Evolutionary conservation across 2,329 filamentous ascomycete species (phyloP).

Genomic region (Diaporthe helianthi): DNA sequence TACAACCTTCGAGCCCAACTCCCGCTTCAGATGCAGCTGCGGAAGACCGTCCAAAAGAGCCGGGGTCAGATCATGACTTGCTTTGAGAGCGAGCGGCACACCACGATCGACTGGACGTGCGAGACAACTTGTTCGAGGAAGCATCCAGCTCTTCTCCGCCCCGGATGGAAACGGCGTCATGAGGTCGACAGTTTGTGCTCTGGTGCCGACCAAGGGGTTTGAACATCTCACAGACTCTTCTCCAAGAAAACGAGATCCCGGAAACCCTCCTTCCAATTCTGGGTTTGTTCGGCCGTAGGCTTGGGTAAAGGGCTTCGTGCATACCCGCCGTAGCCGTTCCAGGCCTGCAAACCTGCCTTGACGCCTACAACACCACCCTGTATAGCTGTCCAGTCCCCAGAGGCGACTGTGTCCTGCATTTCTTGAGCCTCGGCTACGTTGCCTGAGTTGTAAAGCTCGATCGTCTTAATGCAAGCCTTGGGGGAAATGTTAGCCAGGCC

Average conservation of each 20-base stretch:
- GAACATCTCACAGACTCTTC: constrained; percentile 50
- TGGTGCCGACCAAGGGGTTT: not conserved
- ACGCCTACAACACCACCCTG: constrained; percentile 75
- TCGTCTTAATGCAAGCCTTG: constrained; percentile 66
- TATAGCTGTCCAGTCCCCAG: constrained; percentile 76
- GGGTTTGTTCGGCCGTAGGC: constrained; percentile 56
- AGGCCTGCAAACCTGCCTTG: constrained; percentile 71
- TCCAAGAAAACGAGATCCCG: constrained; percentile 59
- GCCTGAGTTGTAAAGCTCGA: constrained; percentile 66
- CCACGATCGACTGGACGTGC: not conserved
- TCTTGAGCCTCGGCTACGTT: constrained; percentile 65
- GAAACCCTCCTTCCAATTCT: constrained; percentile 63
- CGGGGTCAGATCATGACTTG: not conserved
- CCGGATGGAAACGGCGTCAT: not conserved
- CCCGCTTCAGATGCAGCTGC: not conserved
- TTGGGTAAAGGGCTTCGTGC: constrained; percentile 57
- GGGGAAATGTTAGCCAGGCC: constrained; percentile 77
- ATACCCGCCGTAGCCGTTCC: constrained; percentile 70
- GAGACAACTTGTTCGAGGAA: not conserved
- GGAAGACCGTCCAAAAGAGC: not conserved
- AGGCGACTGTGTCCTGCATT: constrained; percentile 70
- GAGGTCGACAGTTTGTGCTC: not conserved
- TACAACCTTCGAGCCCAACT: not conserved
- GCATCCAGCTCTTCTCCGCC: not conserved
- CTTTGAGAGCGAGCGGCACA: not conserved